Evolutionary conservation across 2,329 filamentous ascomycete genomes (phyloP).

Genomic region (Colletotrichum tropicale): DNA sequence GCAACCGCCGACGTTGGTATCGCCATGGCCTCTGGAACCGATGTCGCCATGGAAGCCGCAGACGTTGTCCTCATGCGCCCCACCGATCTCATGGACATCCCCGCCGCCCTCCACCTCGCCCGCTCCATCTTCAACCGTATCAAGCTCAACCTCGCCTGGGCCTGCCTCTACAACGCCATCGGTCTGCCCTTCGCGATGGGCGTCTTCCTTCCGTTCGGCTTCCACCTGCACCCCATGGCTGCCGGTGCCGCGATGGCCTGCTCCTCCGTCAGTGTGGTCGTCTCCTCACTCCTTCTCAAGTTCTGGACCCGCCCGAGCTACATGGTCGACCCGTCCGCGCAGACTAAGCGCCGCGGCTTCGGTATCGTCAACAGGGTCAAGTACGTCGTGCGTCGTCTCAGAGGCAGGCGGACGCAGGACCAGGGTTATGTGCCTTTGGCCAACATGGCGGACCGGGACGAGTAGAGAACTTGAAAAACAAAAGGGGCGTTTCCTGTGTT

Average conservation of each 20-base stretch:
- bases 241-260: conserved; percentile 93
- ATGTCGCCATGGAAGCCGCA: conserved; percentile 97
- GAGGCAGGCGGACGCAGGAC: conserved; percentile 44
- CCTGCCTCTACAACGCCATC: conserved; percentile 89
- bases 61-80: conserved; percentile 95
- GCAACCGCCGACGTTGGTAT: conserved; percentile 94
- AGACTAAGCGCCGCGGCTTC: conserved; percentile 56
- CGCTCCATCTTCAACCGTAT: conserved; percentile 89
- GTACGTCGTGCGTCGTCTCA: conserved; percentile 42
- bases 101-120: conserved; percentile 81
- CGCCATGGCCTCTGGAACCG: conserved; percentile 88
- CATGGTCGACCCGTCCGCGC: conserved; percentile 77
- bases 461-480: not conserved
- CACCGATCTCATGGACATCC: conserved; percentile 91
- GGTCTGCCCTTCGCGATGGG: conserved; percentile 98
- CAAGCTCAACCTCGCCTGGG: conserved; percentile 91
- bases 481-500: not conserved
- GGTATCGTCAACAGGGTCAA: conserved; percentile 46
- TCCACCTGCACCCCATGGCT: conserved; percentile 90
- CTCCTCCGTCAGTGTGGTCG: conserved; percentile 88
- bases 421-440: conserved; percentile 66
- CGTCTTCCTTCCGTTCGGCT: conserved; percentile 87
- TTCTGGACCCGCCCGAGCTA: conserved; percentile 84
- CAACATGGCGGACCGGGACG: conserved; percentile 46
- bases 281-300: conserved; percentile 82